Conservation (phyloP, 2,329 filamentous ascomycete genomes). For the Fusarium brachygibbosum region DNA sequence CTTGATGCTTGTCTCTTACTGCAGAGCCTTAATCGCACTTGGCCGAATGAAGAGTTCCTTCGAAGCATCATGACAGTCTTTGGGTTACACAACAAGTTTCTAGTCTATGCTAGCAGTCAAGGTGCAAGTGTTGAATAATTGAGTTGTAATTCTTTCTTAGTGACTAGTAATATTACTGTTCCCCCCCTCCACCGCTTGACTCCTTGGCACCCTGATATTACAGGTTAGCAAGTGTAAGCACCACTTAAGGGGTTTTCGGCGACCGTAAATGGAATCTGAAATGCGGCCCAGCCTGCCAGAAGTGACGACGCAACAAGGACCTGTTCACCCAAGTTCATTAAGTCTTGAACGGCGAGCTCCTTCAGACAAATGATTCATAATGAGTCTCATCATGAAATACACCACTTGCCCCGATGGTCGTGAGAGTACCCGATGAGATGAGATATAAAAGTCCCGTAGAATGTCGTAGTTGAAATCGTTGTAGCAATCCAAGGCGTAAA, state of each 20-base stretch:
- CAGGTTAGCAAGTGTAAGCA: background rate
- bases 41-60: rapidly evolving
- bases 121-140: no score
- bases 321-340: background rate
- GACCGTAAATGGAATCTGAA: background rate
- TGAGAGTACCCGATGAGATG: no score
- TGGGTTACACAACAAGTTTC: no score
- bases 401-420: background rate
- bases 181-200: background rate
- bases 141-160: no score
- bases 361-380: background rate
- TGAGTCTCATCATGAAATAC: background rate
- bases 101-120: no score
- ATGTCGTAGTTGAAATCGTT: rapidly evolving
- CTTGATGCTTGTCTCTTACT: no score
- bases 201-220: background rate
- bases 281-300: background rate
- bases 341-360: background rate
- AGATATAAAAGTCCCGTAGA: background rate
- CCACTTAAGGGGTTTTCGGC: background rate
- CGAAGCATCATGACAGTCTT: background rate
- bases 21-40: no score
- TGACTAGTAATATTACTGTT: no score
- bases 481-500: background rate
- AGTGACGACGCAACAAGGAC: background rate